Percentiles rank a stretch among this genome's conserved stretches.
phyloP scores from a whole-genome alignment of 2,329 filamentous ascomycete species.

The Nannizziopsis barbatae region DNA sequence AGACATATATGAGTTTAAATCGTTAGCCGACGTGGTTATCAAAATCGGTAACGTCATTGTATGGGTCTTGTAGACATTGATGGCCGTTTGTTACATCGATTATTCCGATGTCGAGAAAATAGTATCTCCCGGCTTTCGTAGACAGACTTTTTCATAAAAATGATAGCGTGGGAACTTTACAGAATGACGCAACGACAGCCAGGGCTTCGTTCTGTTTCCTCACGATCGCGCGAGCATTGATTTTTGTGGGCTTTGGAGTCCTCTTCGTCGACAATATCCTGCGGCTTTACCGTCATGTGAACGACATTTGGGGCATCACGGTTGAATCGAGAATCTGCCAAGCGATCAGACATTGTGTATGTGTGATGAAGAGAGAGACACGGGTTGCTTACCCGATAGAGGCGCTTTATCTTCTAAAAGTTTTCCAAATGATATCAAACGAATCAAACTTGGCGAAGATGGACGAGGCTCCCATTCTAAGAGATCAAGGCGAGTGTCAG shows the following conservation, averaged over 20 bases:
- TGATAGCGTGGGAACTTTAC: slow-evolving; percentile 25
- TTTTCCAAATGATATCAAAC: slow-evolving; percentile 84
- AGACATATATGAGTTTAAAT: neutral
- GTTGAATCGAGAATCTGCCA: slow-evolving; percentile 65
- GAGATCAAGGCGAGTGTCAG: slow-evolving; percentile 9
- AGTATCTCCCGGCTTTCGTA: neutral
- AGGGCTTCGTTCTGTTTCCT: slow-evolving; percentile 46
- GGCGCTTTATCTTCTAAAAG: slow-evolving; percentile 78
- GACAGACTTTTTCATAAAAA: neutral
- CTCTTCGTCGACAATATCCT: slow-evolving; percentile 70
- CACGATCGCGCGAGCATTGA: slow-evolving; percentile 40
- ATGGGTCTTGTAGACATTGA: neutral
- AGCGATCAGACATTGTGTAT: neutral
- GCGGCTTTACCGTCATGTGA: slow-evolving; percentile 87
- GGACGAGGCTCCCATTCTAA: slow-evolving; percentile 80
- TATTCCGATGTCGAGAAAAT: no score
- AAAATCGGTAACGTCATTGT: neutral
- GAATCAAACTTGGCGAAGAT: slow-evolving; percentile 75
- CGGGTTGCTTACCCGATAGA: slow-evolving; percentile 57
- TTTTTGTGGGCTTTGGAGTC: slow-evolving; percentile 57
- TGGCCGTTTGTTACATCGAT: neutral
- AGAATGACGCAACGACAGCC: slow-evolving; percentile 56
- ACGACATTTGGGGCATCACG: slow-evolving; percentile 67
- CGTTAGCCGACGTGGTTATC: neutral
- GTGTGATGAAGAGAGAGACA: neutral